Conservation (phyloP, 148 eudicot genomes). For the Nyssa sinensis region DNA sequence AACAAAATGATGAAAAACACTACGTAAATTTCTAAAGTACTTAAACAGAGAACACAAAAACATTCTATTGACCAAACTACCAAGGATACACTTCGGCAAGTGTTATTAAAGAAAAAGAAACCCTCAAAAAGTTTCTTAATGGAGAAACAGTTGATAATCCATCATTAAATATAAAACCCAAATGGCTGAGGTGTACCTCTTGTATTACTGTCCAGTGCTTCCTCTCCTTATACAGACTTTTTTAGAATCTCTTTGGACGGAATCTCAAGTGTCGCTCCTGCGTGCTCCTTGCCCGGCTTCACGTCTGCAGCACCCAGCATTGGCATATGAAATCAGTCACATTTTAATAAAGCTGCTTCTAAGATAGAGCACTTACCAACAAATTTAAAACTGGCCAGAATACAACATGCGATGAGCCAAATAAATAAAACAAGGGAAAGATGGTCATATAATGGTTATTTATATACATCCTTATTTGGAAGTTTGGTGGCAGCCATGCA, state of each 20-base stretch:
- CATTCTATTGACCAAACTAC: no score
- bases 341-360: background rate
- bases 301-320: slow-evolving; percentile 43
- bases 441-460: background rate
- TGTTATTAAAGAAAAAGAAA: no score
- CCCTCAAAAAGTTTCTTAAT: background rate
- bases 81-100: background rate
- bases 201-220: background rate
- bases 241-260: slow-evolving; percentile 71
- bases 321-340: background rate
- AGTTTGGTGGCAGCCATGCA: no score
- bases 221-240: slow-evolving; percentile 26
- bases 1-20: no score
- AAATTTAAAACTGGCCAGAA: background rate
- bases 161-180: background rate
- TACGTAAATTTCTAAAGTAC: no score
- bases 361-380: background rate
- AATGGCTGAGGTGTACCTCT: background rate
- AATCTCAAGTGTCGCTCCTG: slow-evolving; percentile 74
- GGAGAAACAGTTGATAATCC: background rate
- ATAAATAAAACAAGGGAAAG: background rate
- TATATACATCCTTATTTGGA: no score
- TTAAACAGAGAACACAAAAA: no score
- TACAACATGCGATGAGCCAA: slow-evolving; percentile 1
- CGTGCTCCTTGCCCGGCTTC: slow-evolving; percentile 65